These are phyloP conservation scores for cucumber (Cucumis sativus) DNA, from an alignment of 306 rosid species.

Conservation along the genomic window Cucumber_9930_V3 NC_026658.2:1590501-1591000, in stretches of 20 bases:
- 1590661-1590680: neutral
- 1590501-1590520: neutral
- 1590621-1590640: neutral
- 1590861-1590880: neutral
- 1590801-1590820: no score
- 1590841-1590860: neutral
- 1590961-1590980: no score
- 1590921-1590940: no score
- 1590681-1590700: neutral
- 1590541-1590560: neutral
- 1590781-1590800: no score
- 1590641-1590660: neutral
- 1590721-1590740: neutral
- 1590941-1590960: no score
- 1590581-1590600: neutral
- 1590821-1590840: neutral
- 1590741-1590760: neutral
- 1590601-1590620: neutral
- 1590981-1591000: no score
- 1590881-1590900: neutral
- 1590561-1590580: neutral
- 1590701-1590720: neutral
- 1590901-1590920: neutral
- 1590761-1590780: neutral
- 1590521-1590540: neutral